Percentiles rank a stretch among this genome's conserved stretches.
Conservation (phyloP, 805 yeast genomes). For the Candida manassasensis region DNA sequence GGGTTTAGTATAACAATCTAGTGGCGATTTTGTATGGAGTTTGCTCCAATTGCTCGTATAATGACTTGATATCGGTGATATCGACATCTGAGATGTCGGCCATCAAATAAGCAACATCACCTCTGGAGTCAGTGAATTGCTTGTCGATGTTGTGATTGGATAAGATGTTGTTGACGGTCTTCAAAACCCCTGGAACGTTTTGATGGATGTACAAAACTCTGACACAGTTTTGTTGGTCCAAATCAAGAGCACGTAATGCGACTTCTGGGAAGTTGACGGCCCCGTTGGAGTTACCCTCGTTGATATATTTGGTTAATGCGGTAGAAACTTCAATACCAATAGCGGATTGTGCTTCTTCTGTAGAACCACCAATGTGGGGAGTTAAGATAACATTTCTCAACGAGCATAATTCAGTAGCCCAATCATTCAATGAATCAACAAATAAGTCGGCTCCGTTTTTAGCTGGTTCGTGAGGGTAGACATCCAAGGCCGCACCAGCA, state of each 20-base stretch:
- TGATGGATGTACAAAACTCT: slow-evolving; percentile 95
- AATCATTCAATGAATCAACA: slow-evolving; percentile 65
- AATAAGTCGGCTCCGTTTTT: slow-evolving; percentile 87
- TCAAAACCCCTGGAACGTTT: slow-evolving; percentile 98
- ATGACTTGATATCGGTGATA: slow-evolving; percentile 72
- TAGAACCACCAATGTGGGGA: slow-evolving; percentile 98
- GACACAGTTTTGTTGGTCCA: slow-evolving; percentile 82
- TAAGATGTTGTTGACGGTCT: slow-evolving; percentile 93
- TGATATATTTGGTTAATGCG: slow-evolving; percentile 83
- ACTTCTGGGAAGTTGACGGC: slow-evolving; percentile 99
- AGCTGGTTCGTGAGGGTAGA: slow-evolving; percentile 95
- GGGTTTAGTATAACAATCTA: slow-evolving; percentile 73
- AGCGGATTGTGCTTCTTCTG: slow-evolving; percentile 98
- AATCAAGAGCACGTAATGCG: slow-evolving; percentile 76
- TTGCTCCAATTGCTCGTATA: slow-evolving; percentile 79
- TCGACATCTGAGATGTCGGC: slow-evolving; percentile 91
- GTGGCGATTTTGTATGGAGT: slow-evolving; percentile 90
- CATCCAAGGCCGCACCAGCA: slow-evolving; percentile 97
- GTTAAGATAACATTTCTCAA: slow-evolving; percentile 87
- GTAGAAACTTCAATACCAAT: slow-evolving; percentile 94
- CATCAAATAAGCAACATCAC: slow-evolving; percentile 95
- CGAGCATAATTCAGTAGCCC: slow-evolving; percentile 77
- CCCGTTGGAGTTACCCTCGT: slow-evolving; percentile 92
- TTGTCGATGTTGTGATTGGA: slow-evolving; percentile 94
- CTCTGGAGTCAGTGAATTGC: slow-evolving; percentile 95